phyloP scores from a whole-genome alignment of 179 eudicot species.

The Spinacia oleracea region DNA sequence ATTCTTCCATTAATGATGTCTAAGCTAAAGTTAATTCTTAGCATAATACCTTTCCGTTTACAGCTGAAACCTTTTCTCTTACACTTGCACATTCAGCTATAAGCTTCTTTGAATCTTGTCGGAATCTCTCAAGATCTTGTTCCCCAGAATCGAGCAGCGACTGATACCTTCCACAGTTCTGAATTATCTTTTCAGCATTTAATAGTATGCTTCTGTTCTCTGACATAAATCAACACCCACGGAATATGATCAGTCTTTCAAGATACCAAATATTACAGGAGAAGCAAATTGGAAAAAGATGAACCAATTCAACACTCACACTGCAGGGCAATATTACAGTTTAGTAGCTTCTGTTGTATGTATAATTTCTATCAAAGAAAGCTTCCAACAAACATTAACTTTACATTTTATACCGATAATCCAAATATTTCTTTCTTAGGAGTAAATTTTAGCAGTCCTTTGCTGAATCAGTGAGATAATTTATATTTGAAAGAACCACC shows the following conservation, averaged over 20 bases:
- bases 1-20: too few relatives aligned
- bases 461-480: too few relatives aligned
- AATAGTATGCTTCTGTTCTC: not conserved
- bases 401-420: too few relatives aligned
- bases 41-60: not conserved
- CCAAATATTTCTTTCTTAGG: not conserved
- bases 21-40: too few relatives aligned
- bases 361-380: not conserved
- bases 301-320: not conserved
- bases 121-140: not conserved
- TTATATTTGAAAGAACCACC: too few relatives aligned
- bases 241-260: not conserved
- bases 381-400: not conserved
- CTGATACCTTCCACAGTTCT: conserved; percentile 4
- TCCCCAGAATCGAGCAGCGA: conserved; percentile 2
- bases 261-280: not conserved
- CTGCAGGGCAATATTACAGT: not conserved
- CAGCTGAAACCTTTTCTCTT: not conserved
- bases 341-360: not conserved
- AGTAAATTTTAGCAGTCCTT: not conserved
- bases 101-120: conserved; percentile 2
- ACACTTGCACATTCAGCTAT: conserved; percentile 8
- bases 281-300: not conserved
- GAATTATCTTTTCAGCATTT: not conserved
- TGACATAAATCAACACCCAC: not conserved